phyloP scores from a whole-genome alignment of 176 grass and related monocot genomes.

The Zizania latifolia region DNA sequence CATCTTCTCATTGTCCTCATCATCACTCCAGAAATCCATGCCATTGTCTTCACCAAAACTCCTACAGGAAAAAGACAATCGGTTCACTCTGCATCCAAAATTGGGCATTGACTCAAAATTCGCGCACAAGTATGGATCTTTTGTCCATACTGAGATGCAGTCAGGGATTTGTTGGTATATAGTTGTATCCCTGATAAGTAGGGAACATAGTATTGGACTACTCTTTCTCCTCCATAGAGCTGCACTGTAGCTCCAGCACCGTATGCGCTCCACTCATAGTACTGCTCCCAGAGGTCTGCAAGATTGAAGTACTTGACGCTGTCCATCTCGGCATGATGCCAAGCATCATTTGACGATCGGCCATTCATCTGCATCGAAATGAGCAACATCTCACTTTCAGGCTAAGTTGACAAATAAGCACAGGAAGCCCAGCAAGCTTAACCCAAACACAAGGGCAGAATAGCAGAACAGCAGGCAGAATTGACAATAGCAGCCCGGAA shows the following conservation, averaged over 20 bases:
- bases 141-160: slow-evolving; percentile 42
- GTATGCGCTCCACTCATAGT: slow-evolving; percentile 75
- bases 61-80: slow-evolving; percentile 35
- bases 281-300: slow-evolving; percentile 66
- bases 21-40: slow-evolving; percentile 50
- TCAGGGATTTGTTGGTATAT: slow-evolving; percentile 52
- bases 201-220: slow-evolving; percentile 72
- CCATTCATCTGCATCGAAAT: slow-evolving; percentile 42
- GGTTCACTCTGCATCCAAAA: slow-evolving; percentile 4
- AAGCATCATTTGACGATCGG: slow-evolving; percentile 9
- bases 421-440: not conserved
- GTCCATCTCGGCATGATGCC: slow-evolving; percentile 33
- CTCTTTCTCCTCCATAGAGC: slow-evolving; percentile 41
- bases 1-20: slow-evolving; percentile 52
- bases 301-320: slow-evolving; percentile 63
- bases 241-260: slow-evolving; percentile 50
- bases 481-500: slow-evolving; percentile 12
- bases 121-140: not conserved
- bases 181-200: slow-evolving; percentile 84
- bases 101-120: not conserved
- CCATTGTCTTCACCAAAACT: slow-evolving; percentile 51
- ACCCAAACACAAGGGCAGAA: not conserved
- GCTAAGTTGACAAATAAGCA: not conserved
- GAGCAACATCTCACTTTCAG: slow-evolving; percentile 9
- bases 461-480: slow-evolving; percentile 18